Conservation (phyloP, 2,329 filamentous ascomycete genomes). For the Nemania serpens region DNA sequence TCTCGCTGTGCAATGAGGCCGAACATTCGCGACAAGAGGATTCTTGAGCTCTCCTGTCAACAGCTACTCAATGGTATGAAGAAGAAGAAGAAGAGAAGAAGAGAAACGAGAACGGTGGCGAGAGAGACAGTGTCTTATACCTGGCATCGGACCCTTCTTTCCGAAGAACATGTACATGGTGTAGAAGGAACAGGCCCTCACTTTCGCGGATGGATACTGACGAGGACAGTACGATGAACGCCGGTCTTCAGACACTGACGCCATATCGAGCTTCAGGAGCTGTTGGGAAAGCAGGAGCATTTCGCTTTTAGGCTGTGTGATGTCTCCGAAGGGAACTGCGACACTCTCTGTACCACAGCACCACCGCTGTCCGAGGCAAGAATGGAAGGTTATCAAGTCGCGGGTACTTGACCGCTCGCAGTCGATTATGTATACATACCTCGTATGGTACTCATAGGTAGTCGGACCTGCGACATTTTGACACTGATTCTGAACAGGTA, state of each 20-base stretch:
- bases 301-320: not conserved
- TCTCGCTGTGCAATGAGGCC: conserved; percentile 14
- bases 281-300: not conserved
- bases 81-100: not conserved
- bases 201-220: not conserved
- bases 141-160: not conserved
- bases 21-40: not conserved
- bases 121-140: conserved; percentile 2
- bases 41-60: conserved; percentile 3
- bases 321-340: too few species aligned
- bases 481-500: conserved; percentile 10
- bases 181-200: not conserved
- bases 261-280: not conserved
- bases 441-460: too few species aligned
- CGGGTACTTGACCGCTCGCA: too few species aligned
- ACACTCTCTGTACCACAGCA: too few species aligned
- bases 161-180: not conserved
- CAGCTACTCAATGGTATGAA: not conserved
- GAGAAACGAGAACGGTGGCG: not conserved
- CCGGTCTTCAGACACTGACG: not conserved
- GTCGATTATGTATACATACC: too few species aligned
- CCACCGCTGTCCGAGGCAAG: too few species aligned
- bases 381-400: too few species aligned
- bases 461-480: too few species aligned
- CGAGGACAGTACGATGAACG: not conserved